A percentile compares a stretch with the other conserved stretches of the same genome.
These are phyloP conservation scores for Metarhizium brunneum DNA, from an alignment of 2,329 filamentous ascomycete species.

Conservation along the genomic window DNA sequence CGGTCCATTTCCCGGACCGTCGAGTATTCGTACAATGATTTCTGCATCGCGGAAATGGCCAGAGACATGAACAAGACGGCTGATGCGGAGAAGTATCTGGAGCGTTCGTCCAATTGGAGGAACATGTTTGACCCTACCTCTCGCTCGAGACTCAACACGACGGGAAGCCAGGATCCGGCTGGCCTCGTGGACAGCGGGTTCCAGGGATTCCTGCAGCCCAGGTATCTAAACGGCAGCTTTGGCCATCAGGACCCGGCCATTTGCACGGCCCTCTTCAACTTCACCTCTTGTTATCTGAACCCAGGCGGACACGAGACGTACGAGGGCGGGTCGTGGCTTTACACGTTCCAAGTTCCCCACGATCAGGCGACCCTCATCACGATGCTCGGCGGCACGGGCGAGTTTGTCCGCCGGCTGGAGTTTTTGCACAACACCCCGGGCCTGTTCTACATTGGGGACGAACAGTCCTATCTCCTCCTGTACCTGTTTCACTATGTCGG, in stretches of 20 bases:
- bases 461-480: conserved; percentile 41
- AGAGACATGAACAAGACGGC: conserved; percentile 41
- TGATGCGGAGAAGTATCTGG: conserved; percentile 50
- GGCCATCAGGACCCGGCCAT: conserved; percentile 52
- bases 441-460: conserved; percentile 60
- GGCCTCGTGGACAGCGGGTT: conserved; percentile 5
- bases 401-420: conserved; percentile 49
- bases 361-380: conserved; percentile 38
- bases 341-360: conserved; percentile 51
- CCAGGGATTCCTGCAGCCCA: conserved; percentile 61
- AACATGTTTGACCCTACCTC: conserved; percentile 47
- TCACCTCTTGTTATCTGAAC: conserved; percentile 27
- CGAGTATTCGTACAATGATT: conserved; percentile 76
- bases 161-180: neutral
- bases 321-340: conserved; percentile 63
- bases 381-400: conserved; percentile 46
- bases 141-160: conserved; percentile 11
- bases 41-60: conserved; percentile 57
- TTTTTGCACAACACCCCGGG: conserved; percentile 55
- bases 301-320: conserved; percentile 40
- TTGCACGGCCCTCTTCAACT: conserved; percentile 32
- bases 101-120: conserved; percentile 56
- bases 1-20: conserved; percentile 65
- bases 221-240: conserved; percentile 56
- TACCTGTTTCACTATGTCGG: conserved; percentile 58